Conservation (phyloP, 169 alveolate species). For the Plasmodium relictum region DNA sequence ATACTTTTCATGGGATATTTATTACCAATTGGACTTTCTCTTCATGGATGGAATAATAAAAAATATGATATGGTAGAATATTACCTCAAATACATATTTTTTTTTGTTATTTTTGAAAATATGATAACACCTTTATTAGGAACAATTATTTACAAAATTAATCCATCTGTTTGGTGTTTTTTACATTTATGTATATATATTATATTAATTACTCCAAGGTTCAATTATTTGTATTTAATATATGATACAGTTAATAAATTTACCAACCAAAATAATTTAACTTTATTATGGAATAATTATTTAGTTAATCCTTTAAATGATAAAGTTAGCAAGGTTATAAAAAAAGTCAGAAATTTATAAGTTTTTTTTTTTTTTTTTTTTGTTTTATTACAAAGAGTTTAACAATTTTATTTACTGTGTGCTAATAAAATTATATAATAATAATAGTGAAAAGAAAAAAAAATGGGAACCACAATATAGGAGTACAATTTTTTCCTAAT, state of each 20-base stretch:
- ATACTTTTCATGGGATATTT: constrained; percentile 30
- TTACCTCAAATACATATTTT: constrained; percentile 32
- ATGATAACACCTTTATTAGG: constrained; percentile 39
- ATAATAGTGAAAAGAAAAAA: no score
- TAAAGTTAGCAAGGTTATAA: constrained; percentile 23
- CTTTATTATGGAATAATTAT: constrained; percentile 20
- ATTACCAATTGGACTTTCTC: constrained; percentile 30
- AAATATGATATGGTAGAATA: constrained; percentile 58
- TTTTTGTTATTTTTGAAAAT: constrained; percentile 44
- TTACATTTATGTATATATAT: constrained; percentile 29
- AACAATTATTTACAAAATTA: constrained; percentile 17
- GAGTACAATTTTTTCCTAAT: no score
- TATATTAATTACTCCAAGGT: constrained; percentile 34
- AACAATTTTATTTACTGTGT: no score
- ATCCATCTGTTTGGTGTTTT: constrained; percentile 24
- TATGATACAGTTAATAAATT: constrained; percentile 34
- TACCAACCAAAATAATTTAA: constrained; percentile 33
- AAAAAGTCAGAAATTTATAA: constrained; percentile 31
- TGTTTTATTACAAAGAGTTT: no score
- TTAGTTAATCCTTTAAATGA: constrained; percentile 25
- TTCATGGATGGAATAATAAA: constrained; percentile 61
- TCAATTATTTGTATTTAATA: constrained; percentile 27
- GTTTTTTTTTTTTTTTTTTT: no score
- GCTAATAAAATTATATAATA: no score
- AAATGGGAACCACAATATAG: no score